phyloP scores from a whole-genome alignment of 495 filamentous ascomycete species.

The Cercophora sp. region DNA sequence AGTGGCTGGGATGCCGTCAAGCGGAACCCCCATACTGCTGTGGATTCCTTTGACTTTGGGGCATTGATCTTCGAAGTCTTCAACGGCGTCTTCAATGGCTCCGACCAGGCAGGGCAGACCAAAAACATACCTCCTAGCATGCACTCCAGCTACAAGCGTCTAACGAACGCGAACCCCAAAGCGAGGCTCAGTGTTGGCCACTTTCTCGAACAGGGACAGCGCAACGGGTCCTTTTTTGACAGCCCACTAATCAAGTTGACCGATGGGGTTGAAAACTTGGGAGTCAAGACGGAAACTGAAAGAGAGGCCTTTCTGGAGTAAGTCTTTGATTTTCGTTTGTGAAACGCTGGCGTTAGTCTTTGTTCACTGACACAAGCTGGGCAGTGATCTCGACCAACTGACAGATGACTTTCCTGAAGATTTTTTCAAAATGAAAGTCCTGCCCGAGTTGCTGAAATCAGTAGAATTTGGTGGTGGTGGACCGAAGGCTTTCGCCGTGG shows the following conservation, averaged over 20 bases:
- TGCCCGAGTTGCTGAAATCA: conserved; percentile 93
- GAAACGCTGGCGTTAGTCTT: neutral
- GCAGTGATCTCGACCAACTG: conserved; percentile 76
- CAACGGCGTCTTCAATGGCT: conserved; percentile 70
- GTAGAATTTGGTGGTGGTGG: conserved; percentile 97
- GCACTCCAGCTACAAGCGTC: conserved; percentile 82
- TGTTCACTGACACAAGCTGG: conserved; percentile 14
- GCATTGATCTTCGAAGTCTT: conserved; percentile 85
- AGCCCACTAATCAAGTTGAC: conserved; percentile 86
- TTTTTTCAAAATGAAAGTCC: conserved; percentile 93
- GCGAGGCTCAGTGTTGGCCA: conserved; percentile 74
- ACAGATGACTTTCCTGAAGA: conserved; percentile 95
- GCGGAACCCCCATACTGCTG: conserved; percentile 71
- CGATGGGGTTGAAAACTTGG: conserved; percentile 86
- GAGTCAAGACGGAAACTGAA: conserved; percentile 79
- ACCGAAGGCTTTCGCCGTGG: conserved; percentile 80
- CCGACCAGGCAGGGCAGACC: conserved; percentile 75
- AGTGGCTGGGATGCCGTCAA: conserved; percentile 86
- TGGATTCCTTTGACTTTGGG: conserved; percentile 84
- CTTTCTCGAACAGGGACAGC: conserved; percentile 85
- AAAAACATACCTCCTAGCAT: conserved; percentile 84
- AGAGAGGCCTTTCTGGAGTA: conserved; percentile 81
- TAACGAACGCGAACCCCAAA: conserved; percentile 86
- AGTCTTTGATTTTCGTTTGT: conserved; percentile 28
- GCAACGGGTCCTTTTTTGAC: conserved; percentile 83